Conservation (phyloP, 768 basidiomycete genomes). For the Suillus variegatus region DNA sequence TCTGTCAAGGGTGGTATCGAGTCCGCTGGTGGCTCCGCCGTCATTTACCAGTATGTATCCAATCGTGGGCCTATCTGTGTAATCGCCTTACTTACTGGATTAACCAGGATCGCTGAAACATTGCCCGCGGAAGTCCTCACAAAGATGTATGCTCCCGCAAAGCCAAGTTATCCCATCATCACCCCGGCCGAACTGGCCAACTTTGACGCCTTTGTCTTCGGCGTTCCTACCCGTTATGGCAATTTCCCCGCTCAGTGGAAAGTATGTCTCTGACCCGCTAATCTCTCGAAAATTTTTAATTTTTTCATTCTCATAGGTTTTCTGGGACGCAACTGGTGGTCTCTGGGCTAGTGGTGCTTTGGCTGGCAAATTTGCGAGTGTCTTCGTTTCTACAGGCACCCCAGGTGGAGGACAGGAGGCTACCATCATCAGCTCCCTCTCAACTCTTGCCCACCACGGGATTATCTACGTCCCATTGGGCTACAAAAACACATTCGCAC, state of each 20-base stretch:
- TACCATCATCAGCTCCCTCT: slow-evolving; percentile 53
- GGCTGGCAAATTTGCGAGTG: slow-evolving; percentile 73
- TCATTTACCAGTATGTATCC: slow-evolving; percentile 54
- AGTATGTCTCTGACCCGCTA: slow-evolving; percentile 36
- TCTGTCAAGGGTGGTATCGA: slow-evolving; percentile 47
- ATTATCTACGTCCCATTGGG: slow-evolving; percentile 74
- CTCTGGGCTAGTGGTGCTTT: slow-evolving; percentile 64
- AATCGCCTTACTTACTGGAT: not conserved
- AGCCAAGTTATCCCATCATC: slow-evolving; percentile 71
- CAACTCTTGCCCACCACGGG: slow-evolving; percentile 71
- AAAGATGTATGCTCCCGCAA: slow-evolving; percentile 71
- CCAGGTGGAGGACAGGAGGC: slow-evolving; percentile 79
- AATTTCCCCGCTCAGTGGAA: slow-evolving; percentile 81
- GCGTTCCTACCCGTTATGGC: slow-evolving; percentile 81
- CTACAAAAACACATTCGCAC: slow-evolving; percentile 49
- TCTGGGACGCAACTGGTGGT: slow-evolving; percentile 76
- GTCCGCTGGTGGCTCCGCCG: slow-evolving; percentile 49
- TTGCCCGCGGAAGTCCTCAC: slow-evolving; percentile 65
- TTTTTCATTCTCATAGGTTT: slow-evolving; percentile 40
- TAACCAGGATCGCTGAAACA: slow-evolving; percentile 74
- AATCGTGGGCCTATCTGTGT: not conserved
- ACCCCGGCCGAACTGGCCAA: slow-evolving; percentile 50
- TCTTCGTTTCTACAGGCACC: slow-evolving; percentile 72
- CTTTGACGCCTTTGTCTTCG: slow-evolving; percentile 76
- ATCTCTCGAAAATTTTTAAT: not conserved